Conservation (phyloP, 2,329 filamentous ascomycete genomes). For the Ceratocystis harringtonii region DNA sequence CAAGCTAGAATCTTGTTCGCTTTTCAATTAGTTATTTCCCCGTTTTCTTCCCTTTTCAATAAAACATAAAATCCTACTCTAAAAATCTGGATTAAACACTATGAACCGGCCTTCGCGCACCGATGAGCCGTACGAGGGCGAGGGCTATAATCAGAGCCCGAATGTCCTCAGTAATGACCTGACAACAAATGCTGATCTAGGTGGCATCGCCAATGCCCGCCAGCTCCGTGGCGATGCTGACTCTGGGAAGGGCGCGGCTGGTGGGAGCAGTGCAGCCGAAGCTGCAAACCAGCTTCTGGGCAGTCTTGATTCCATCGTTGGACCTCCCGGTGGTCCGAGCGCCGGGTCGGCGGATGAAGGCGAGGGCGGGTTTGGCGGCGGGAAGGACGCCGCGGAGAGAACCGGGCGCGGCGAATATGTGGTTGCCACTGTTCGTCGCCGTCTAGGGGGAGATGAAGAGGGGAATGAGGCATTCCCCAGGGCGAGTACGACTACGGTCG, state of each 20-base stretch:
- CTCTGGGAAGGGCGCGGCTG: not conserved
- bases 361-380: slow-evolving; percentile 5
- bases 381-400: slow-evolving; percentile 13
- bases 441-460: not conserved
- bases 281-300: not conserved
- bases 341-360: not conserved
- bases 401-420: not conserved
- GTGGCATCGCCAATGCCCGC: slow-evolving; percentile 38
- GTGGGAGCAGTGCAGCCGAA: slow-evolving; percentile 7
- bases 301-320: not conserved
- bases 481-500: not conserved
- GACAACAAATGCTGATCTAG: slow-evolving; percentile 41
- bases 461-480: not conserved
- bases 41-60: not conserved
- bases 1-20: not conserved
- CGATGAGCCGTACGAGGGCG: slow-evolving; percentile 35
- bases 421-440: not conserved
- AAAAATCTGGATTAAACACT: not conserved
- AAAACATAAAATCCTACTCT: not conserved
- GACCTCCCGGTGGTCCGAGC: not conserved
- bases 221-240: slow-evolving; percentile 21
- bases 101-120: slow-evolving; percentile 44
- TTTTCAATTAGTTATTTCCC: not conserved
- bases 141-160: slow-evolving; percentile 40
- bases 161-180: slow-evolving; percentile 32